Percentiles rank a stretch among this genome's conserved stretches.
These are phyloP conservation scores for Solanum arcanum DNA, from an alignment of 257 asterid genomes.

Conservation along the genomic window DNA sequence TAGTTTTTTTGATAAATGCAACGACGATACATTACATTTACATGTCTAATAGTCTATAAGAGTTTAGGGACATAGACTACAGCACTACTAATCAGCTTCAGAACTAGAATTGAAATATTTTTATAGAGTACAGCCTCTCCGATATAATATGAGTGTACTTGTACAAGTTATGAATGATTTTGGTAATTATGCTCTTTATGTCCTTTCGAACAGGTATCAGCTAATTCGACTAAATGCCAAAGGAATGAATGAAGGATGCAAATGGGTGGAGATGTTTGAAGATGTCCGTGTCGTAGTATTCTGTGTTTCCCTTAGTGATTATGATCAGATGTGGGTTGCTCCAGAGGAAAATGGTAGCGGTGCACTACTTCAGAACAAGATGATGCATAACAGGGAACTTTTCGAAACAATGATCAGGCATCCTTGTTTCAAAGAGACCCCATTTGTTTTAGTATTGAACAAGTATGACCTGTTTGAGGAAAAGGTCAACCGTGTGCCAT, in stretches of 20 bases:
- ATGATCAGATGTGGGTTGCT: slow-evolving; percentile 53
- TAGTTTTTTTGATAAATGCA: neutral
- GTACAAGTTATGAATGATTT: neutral
- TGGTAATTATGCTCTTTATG: neutral
- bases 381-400: slow-evolving; percentile 68
- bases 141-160: neutral
- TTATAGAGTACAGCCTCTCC: neutral
- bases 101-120: neutral
- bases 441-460: slow-evolving; percentile 71
- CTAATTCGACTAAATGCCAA: slow-evolving; percentile 78
- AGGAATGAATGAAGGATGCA: slow-evolving; percentile 81
- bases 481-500: slow-evolving; percentile 48
- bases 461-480: slow-evolving; percentile 84
- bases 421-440: slow-evolving; percentile 72
- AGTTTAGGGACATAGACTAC: neutral
- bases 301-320: slow-evolving; percentile 69
- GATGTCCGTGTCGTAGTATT: slow-evolving; percentile 77
- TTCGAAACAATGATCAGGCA: slow-evolving; percentile 61
- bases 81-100: neutral
- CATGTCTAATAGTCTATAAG: neutral
- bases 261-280: slow-evolving; percentile 98
- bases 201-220: slow-evolving; percentile 49
- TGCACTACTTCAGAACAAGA: slow-evolving; percentile 53
- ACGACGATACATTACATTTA: neutral
- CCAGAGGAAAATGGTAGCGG: slow-evolving; percentile 29